Evolutionary conservation across 805 yeast genomes (phyloP), one percentile per base, ranked within the genome.

Genomic region (Komagataella mondaviorum): DNA sequence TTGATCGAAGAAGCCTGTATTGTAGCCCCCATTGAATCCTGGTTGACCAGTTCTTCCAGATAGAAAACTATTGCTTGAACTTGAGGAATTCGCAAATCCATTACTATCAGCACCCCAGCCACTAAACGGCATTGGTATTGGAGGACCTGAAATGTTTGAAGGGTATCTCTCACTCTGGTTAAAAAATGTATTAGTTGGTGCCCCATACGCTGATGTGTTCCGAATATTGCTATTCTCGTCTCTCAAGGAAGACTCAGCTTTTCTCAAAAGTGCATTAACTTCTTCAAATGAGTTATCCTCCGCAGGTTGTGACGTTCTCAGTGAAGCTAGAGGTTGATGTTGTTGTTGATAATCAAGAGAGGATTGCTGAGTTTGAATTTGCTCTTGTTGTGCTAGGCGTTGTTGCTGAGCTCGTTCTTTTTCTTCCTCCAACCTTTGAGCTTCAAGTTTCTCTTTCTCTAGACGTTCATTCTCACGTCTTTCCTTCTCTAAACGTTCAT

Each of bases 371-470:
- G 14, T 44, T 17, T 10, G 45, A n/a, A 24, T 30, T 6, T 24
- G 10, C 45, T 3, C 17, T n/a, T 23, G 48, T 16, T 22, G 17
- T 23, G 14, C 4, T 22, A 7, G n/a, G 14, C 16, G n/a, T n/a
- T 64, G 55, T 50, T 65, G 66, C 55, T 69, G 73, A 57, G 57
- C 66, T 48, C 55, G 62, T 52, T 60, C 63, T 48, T 57, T 59
- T 52, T 59, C 59, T 57, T 65, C 53, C 58, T 56, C 59, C 48
- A 66, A 58, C 57, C 65, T 70, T 23, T 64, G 60, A 54, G 59
- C 63, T 53, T 70, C 68, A 65, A 39, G 73, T 68, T 63, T 72
- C 66, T 51, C 71, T 59, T 60, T 64, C 57, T 51, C 52, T 55
- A 55, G 55, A 48, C 43, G 54, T 59, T 43, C 51, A 51, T 51